Base-by-base conservation (phyloP, 2,329 filamentous ascomycete genomes). In the Sporothrix mexicana region DNA sequence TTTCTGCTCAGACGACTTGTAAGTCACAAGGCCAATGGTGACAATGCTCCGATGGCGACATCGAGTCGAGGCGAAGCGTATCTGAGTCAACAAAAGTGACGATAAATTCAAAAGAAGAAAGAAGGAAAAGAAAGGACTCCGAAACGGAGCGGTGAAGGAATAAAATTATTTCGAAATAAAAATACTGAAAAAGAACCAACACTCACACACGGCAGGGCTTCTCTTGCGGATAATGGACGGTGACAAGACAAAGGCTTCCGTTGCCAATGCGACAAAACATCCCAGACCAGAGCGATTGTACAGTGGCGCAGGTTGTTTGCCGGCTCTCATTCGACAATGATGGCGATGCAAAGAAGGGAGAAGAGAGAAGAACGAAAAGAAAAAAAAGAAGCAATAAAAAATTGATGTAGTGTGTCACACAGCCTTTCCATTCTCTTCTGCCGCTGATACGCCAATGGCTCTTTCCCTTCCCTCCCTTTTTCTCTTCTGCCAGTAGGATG, bases 381-480 rank as follows among this genome's bases (percentile, higher is more conserved):
- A 10, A 17, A 25, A 25, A 57, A 43, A 10, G 41, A 66, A 15
- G 20, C 25, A 51, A 51, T 25, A 36, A 13, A 36, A 68, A n/a
- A 36, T 36, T 36, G 30, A 36, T 36, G 30, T 3, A 53, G 36
- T 25, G 7, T 69, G 67, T 47, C 51, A 45, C 67, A 69, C 67
- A 69, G 30, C 67, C 36, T 47, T 59, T 59, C 13, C 3, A 1
- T 25, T 12, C 25, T 36, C 41, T 36, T 25, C 30, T 9, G 8
- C 68, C 25, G 53, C 68, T 59, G 68, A 70, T 59, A 70, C 68
- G 68, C 20, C 68, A 61, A 61, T 70, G 53, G 41, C 68, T 47
- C 7, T 36, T 36, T 36, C 36, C 36, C 49, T 30, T 30, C 5
- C 15, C 10, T 20, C 13, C 13, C 8, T n/a, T 49, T 49, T 25